phyloP scores from a whole-genome alignment of 805 yeast species.

The Starmera pachycereana region DNA sequence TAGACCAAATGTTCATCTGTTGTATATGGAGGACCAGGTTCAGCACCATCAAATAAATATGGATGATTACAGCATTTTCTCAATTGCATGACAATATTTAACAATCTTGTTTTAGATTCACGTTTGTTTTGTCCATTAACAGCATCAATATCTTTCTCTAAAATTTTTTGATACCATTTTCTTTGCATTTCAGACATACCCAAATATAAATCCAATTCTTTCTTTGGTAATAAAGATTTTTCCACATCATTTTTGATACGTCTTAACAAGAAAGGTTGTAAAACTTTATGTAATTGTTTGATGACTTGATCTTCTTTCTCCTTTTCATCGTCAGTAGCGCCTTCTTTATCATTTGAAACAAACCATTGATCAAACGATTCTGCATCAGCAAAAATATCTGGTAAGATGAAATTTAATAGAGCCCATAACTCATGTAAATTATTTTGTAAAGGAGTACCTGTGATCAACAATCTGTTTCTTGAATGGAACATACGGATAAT shows the following conservation, averaged over 20 bases:
- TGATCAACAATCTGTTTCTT: conserved; percentile 57
- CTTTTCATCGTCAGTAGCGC: conserved; percentile 23
- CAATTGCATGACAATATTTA: conserved; percentile 77
- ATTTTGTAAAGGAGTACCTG: conserved; percentile 79
- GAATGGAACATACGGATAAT: conserved; percentile 66
- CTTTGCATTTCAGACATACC: conserved; percentile 75
- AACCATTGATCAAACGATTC: conserved; percentile 75
- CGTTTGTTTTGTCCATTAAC: conserved; percentile 70
- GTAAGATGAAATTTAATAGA: conserved; percentile 59
- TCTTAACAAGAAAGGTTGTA: conserved; percentile 65
- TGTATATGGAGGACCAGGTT: conserved; percentile 82
- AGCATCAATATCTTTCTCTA: conserved; percentile 77
- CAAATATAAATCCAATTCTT: conserved; percentile 63
- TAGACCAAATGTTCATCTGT: conserved; percentile 75
- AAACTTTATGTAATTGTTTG: conserved; percentile 62
- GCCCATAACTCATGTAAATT: conserved; percentile 80
- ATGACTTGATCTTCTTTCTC: conserved; percentile 40
- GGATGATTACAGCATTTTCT: conserved; percentile 85
- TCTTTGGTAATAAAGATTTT: conserved; percentile 63
- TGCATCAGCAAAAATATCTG: conserved; percentile 68
- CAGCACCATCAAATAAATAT: conserved; percentile 77
- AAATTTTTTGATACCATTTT: conserved; percentile 64
- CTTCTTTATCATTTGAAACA: conserved; percentile 20
- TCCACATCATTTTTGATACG: conserved; percentile 79
- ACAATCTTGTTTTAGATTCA: conserved; percentile 64